phyloP scores from a whole-genome alignment of 352 stramenopile genomes.

The Globisporangium apiculatum region DNA sequence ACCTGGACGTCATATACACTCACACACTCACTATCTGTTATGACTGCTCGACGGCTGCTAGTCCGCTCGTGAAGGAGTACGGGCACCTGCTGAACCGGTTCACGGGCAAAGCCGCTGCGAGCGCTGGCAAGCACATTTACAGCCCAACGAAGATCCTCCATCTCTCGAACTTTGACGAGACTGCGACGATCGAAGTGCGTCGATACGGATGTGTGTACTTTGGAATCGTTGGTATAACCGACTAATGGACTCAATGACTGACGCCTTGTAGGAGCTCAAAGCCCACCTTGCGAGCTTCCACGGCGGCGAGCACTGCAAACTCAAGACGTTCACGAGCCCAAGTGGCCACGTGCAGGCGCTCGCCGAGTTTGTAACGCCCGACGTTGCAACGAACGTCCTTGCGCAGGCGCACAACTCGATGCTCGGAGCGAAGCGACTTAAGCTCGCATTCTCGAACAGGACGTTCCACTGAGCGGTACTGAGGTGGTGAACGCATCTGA shows the following conservation, averaged over 20 bases:
- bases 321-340: slow-evolving; percentile 39
- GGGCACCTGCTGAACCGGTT: slow-evolving; percentile 43
- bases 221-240: too few species aligned
- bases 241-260: too few species aligned
- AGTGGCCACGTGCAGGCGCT: slow-evolving; percentile 44
- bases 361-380: slow-evolving; percentile 41
- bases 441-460: slow-evolving; percentile 55
- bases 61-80: slow-evolving; percentile 35
- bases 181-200: slow-evolving; percentile 21
- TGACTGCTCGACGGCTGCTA: not conserved
- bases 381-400: slow-evolving; percentile 47
- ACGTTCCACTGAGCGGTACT: slow-evolving; percentile 18
- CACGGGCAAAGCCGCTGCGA: slow-evolving; percentile 45
- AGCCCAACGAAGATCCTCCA: slow-evolving; percentile 60
- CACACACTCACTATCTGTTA: too few species aligned
- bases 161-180: slow-evolving; percentile 51
- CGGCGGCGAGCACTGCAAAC: slow-evolving; percentile 32
- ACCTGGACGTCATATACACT: too few species aligned
- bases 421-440: slow-evolving; percentile 30
- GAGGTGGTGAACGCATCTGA: too few species aligned
- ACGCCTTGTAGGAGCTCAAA: slow-evolving; percentile 22
- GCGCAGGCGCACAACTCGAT: slow-evolving; percentile 39
- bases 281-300: slow-evolving; percentile 27
- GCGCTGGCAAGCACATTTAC: slow-evolving; percentile 56
- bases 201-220: not conserved